Evolutionary conservation across 2,329 filamentous ascomycete genomes (phyloP).

Genomic region (Hypoxylon sp.): DNA sequence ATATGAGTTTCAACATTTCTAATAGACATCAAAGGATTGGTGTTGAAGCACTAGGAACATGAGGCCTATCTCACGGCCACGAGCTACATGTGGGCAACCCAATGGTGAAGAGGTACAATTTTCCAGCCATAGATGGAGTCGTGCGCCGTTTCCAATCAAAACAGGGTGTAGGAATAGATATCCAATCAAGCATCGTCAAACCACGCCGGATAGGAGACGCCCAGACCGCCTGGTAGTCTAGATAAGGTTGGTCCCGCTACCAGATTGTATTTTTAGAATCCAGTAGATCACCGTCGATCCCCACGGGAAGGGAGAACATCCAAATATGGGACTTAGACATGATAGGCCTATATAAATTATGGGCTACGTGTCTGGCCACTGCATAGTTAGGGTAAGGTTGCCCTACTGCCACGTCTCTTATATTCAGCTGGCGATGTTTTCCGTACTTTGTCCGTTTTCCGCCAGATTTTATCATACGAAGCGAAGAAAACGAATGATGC

Average conservation of each 20-base stretch:
- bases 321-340: not conserved
- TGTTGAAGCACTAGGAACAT: constrained; percentile 1
- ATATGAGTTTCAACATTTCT: constrained; percentile 1
- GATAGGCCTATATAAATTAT: constrained; percentile 14
- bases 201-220: not conserved
- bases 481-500: not conserved
- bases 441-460: not conserved
- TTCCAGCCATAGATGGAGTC: constrained; percentile 5
- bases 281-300: constrained; percentile 15
- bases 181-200: constrained; percentile 1
- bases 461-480: not conserved
- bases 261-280: constrained; percentile 14
- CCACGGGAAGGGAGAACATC: not conserved
- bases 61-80: not conserved
- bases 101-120: not conserved
- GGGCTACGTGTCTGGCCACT: constrained; percentile 15
- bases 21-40: not conserved
- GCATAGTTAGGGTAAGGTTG: not conserved
- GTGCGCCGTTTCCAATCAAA: constrained; percentile 4
- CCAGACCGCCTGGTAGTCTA: constrained; percentile 10
- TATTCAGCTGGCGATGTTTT: constrained; percentile 6
- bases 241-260: constrained; percentile 21
- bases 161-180: not conserved
- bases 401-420: constrained; percentile 20
- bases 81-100: constrained; percentile 5